These are phyloP conservation scores for Arachnopeziza araneosa DNA, from an alignment of 2,329 filamentous ascomycete species.

Conservation along the genomic window DNA sequence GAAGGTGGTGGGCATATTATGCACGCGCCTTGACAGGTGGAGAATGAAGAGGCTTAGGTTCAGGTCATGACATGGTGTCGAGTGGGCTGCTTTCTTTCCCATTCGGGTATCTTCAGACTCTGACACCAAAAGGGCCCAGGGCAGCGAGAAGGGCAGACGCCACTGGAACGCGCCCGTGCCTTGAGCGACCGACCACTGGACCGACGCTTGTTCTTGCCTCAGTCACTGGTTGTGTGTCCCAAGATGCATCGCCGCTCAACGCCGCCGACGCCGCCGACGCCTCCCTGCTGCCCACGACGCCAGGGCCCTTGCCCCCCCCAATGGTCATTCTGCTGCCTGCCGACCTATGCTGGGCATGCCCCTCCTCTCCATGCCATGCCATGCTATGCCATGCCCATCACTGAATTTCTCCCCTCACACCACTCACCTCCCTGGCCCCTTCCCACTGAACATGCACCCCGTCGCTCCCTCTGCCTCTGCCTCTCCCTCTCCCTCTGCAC, in stretches of 20 bases:
- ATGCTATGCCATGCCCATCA: too few species aligned
- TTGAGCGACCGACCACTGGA: too few species aligned
- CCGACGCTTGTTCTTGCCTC: background rate
- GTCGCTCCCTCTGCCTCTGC: background rate
- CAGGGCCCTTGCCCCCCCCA: background rate
- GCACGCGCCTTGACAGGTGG: background rate
- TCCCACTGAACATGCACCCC: too few species aligned
- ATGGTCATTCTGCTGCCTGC: background rate
- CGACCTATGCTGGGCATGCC: background rate
- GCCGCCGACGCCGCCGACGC: too few species aligned
- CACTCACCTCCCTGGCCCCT: too few species aligned
- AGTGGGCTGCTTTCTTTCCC: background rate
- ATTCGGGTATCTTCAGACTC: background rate
- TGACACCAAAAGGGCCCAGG: too few species aligned
- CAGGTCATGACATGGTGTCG: background rate
- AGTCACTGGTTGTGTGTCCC: background rate
- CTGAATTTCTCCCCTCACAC: background rate
- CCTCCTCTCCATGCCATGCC: background rate
- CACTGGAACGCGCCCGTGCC: too few species aligned
- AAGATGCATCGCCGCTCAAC: background rate
- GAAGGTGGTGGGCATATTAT: background rate
- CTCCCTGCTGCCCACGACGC: too few species aligned
- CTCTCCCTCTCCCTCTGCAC: background rate
- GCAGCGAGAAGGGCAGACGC: too few species aligned
- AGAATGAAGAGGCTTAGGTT: background rate